Percentiles rank a stretch among this genome's conserved stretches.
Evolutionary conservation across 768 basidiomycete genomes (phyloP).

Genomic region (Tricholoma flavovirens): DNA sequence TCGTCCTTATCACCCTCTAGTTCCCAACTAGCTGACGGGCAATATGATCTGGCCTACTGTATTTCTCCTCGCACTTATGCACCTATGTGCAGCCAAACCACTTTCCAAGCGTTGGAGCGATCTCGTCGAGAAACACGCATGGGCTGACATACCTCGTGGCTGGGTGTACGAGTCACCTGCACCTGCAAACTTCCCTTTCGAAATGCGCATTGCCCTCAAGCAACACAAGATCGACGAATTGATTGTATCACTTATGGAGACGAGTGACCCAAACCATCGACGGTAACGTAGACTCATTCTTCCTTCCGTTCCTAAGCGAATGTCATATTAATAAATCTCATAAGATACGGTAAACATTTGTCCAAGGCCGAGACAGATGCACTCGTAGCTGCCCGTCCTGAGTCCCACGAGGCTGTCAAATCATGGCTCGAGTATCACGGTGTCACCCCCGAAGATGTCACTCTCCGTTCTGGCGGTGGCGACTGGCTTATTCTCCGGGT

Average conservation of each 20-base stretch:
- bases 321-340: neutral
- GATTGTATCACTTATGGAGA: slow-evolving; percentile 46
- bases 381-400: slow-evolving; percentile 48
- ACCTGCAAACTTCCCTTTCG: slow-evolving; percentile 41
- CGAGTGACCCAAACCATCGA: slow-evolving; percentile 49
- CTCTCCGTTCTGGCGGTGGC: slow-evolving; percentile 39
- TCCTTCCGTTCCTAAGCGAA: neutral
- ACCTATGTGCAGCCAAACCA: slow-evolving; percentile 32
- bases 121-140: slow-evolving; percentile 46
- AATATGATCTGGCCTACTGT: slow-evolving; percentile 27
- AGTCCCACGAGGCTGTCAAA: slow-evolving; percentile 43
- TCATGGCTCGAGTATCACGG: slow-evolving; percentile 52
- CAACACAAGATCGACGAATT: slow-evolving; percentile 47
- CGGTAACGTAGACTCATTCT: slow-evolving; percentile 30
- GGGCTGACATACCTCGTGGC: slow-evolving; percentile 46
- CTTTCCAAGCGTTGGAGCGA: slow-evolving; percentile 46
- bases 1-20: no score
- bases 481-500: slow-evolving; percentile 55
- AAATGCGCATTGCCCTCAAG: no score
- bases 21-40: neutral
- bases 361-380: slow-evolving; percentile 52
- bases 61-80: slow-evolving; percentile 32
- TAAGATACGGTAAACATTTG: slow-evolving; percentile 55
- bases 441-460: slow-evolving; percentile 28
- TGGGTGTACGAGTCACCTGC: slow-evolving; percentile 44